Conservation (phyloP, 2,329 filamentous ascomycete genomes). For the Penicillium sp. region DNA sequence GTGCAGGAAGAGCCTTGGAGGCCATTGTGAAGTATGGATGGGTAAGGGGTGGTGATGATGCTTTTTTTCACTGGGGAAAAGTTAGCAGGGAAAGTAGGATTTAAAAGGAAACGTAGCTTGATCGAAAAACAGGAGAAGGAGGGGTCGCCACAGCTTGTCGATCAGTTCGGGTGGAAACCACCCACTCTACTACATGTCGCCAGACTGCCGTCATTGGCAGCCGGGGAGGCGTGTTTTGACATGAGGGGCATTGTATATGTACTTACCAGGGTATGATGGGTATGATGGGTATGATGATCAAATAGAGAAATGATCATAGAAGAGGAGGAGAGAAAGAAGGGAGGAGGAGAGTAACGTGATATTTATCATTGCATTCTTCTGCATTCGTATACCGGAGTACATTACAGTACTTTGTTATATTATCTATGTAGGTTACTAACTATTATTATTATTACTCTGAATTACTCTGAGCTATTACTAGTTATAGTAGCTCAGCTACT, state of each 20-base stretch:
- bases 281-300: not conserved
- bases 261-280: not conserved
- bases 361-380: constrained; percentile 9
- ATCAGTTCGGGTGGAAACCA: constrained; percentile 18
- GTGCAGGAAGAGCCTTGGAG: constrained; percentile 71
- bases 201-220: constrained; percentile 30
- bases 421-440: no score
- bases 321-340: constrained; percentile 7
- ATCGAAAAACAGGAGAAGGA: constrained; percentile 8
- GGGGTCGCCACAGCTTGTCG: constrained; percentile 26
- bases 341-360: constrained; percentile 14
- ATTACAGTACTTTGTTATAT: not conserved
- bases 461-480: no score
- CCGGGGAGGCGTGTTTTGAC: not conserved
- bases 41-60: constrained; percentile 1
- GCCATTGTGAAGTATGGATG: constrained; percentile 54
- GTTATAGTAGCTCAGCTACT: no score
- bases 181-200: constrained; percentile 19
- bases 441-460: no score
- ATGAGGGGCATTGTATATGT: not conserved
- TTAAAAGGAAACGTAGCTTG: constrained; percentile 10
- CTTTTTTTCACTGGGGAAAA: not conserved
- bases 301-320: not conserved
- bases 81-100: not conserved
- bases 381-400: not conserved